Base-by-base conservation (phyloP, 306 rosid genomes). In the Cercis canadensis region DNA sequence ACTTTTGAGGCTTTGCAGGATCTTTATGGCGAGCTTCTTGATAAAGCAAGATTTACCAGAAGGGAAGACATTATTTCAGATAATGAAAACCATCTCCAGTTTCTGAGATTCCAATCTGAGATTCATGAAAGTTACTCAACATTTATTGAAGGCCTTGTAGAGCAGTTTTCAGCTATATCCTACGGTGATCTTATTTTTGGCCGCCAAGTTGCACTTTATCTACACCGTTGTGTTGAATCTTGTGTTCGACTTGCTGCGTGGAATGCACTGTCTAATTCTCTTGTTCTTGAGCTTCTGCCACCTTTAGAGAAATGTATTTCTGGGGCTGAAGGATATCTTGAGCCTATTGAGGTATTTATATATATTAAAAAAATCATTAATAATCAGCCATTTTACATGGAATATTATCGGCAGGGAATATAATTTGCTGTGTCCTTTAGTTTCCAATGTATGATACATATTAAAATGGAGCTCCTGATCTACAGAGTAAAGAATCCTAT, bases 211-310 rank as follows among this genome's bases (percentile, higher is more conserved):
- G 87, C 96, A 33, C 54, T 94, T 24, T 94, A 90, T 87, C 76
- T 94, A 34, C 95, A 87, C 83, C 81, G 85, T 16, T 76, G 79
- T 68, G 96, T 89, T 75, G 96, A 94, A 82, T 75, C 87, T 66
- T 86, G 90, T 9, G 58, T 81, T 67, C 86, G 98, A 44, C 91
- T 94, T 78, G 80, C 89, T 60, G 82, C 96, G 32, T 90, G 98
- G 98, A 94, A 86, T 78, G 55, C 88, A 52, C 77, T 90, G 67
- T 84, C 87, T 52, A 87, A 77, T 83, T 87, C 87, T 73, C 86
- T 73, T 54, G 98, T 86, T 74, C 94, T 94, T 80, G 97, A 94
- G 75, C 92, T 94, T 78, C 88, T 94, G 57, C 97, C 98, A 53
- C 89, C 89, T 61, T 46, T 94, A 57, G 89, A 76, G 56, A 87